Evolutionary conservation across 2,329 filamentous ascomycete genomes (phyloP).

Genomic region (Fusarium multiceps): DNA sequence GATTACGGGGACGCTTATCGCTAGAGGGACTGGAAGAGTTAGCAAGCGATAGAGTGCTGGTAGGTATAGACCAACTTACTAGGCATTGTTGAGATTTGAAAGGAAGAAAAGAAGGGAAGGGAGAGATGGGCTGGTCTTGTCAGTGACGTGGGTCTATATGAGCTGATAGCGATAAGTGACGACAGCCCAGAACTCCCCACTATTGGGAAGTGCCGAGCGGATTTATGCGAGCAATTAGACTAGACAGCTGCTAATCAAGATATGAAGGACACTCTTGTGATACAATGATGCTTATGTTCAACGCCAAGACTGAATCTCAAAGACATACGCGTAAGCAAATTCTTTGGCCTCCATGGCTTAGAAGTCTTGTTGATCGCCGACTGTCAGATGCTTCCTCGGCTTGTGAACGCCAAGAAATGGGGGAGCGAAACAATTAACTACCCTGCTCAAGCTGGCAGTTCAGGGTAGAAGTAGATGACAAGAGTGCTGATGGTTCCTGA

Average conservation of each 20-base stretch:
- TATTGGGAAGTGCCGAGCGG: slow-evolving; percentile 14
- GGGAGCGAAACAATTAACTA: neutral
- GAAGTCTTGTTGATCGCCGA: neutral
- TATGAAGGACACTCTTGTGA: neutral
- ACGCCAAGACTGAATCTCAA: neutral
- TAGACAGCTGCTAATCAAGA: neutral
- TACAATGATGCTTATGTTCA: neutral
- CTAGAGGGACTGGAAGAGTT: slow-evolving; percentile 59
- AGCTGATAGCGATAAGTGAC: slow-evolving; percentile 39
- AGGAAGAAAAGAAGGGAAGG: neutral
- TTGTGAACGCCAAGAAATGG: neutral
- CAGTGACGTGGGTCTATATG: slow-evolving; percentile 36
- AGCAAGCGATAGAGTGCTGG: neutral
- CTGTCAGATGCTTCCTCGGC: neutral
- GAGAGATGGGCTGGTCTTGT: neutral
- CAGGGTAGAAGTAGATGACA: neutral
- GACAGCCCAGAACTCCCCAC: slow-evolving; percentile 31
- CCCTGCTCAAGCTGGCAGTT: neutral
- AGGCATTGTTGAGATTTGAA: slow-evolving; percentile 27
- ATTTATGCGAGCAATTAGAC: neutral
- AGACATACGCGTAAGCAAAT: neutral
- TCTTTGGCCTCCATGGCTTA: neutral
- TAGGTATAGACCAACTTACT: slow-evolving; percentile 9
- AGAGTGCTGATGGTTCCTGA: slow-evolving; percentile 14
- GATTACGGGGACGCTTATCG: slow-evolving; percentile 68